A percentile compares a stretch with the other conserved stretches of the same genome.
Conservation (phyloP, 73 alveolate species). For the Stentor roeselii region DNA sequence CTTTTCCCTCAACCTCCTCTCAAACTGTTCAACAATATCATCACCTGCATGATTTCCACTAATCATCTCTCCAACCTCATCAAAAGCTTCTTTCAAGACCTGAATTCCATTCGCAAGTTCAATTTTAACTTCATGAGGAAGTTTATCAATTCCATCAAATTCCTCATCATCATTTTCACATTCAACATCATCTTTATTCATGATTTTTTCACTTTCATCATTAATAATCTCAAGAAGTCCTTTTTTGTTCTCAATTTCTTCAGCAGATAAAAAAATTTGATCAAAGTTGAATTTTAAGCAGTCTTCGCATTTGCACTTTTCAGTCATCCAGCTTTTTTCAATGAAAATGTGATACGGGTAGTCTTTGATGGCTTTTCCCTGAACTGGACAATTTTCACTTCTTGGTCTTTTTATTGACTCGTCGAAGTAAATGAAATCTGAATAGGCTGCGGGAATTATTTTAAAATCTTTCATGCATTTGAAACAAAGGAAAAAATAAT, state of each 20-base stretch:
- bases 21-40: neutral
- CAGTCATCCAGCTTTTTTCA: neutral
- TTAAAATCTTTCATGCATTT: neutral
- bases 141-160: neutral
- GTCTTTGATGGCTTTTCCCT: neutral
- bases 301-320: neutral
- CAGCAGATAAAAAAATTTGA: neutral
- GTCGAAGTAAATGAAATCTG: neutral
- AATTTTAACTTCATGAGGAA: neutral
- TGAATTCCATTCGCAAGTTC: neutral
- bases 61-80: neutral
- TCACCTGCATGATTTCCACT: neutral
- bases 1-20: neutral
- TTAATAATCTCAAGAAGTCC: neutral
- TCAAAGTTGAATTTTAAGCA: neutral
- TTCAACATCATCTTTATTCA: neutral
- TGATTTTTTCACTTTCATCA: neutral
- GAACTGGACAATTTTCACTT: neutral
- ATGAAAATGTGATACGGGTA: neutral
- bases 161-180: neutral
- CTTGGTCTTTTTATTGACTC: neutral
- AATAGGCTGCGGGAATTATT: neutral
- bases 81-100: neutral
- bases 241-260: neutral
- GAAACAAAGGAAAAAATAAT: neutral